Evolutionary conservation across 2,329 filamentous ascomycete species (phyloP), one percentile per base, ranked within the genome.

Genomic region (Fusarium xylarioides): DNA sequence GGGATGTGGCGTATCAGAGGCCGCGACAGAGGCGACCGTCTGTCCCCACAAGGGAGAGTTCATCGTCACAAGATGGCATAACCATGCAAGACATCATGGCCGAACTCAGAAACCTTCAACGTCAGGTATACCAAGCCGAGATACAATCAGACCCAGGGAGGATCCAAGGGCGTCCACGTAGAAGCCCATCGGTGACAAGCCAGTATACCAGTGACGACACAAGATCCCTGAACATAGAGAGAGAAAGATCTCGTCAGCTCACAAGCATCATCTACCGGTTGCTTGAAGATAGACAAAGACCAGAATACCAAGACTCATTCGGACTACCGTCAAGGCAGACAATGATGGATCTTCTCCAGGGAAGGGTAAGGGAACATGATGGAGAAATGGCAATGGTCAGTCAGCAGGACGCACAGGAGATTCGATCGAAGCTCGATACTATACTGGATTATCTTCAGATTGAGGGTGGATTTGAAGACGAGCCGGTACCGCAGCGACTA

Each of bases 111-210:
- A 32, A 32, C 2, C 55, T 68, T 2, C 37, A 49, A n/a, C 59
- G 30, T 10, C 40, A 63, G 14, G 23, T 68, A 0, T 43, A 62
- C 23, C 44, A 52, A 14, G 47, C 40, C 3, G 65, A 68, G 5
- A 50, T 63, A 11, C 23, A 60, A 43, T 68, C 65, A 1, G 64
- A 66, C 16, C 63, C 63, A 4, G 65, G 65, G 1, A 49, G 42
- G 19, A 11, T n/a, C 4, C 42, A 30, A 26, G 46, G 26, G 6
- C 46, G 49, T 5, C 14, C 14, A 11, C 21, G 38, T 1, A 18
- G 47, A 21, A 63, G 47, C 3, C 35, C 47, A n/a, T 49, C 60
- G 6, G 44, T 43, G 1, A n/a, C 55, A 8, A 62, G 47, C 3
- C 46, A 54, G n/a, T 68, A 53, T 14, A 37, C 30, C 0, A 21